Base-by-base conservation (phyloP, 78 protist species). In the Pelomyxa schiedti region DNA sequence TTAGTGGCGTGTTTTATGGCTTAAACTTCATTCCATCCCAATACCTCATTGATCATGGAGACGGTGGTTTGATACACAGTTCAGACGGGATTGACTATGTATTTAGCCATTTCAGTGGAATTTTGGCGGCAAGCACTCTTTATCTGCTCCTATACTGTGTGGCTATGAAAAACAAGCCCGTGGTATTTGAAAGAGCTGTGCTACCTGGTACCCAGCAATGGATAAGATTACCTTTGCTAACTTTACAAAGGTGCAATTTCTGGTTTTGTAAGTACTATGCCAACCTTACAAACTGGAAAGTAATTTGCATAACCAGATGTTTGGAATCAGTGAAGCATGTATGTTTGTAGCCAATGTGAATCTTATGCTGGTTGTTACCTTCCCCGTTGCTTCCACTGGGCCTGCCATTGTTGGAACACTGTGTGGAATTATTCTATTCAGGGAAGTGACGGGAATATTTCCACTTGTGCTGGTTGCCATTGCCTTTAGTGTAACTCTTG, bases 81-180 rank as follows among this genome's bases (percentile, higher is more conserved):
- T n/a, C n/a, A n/a, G n/a, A n/a, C n/a, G n/a, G n/a, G n/a, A 66
- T 84, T 30, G 85, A 80, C 68, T 84, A 84, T 39, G 81, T 74
- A 30, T 81, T 86, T 24, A 8, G 81, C 5, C 86, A 82, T 42
- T 86, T 76, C 30, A 4, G 39, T 35, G 90, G 90, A 16, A 79
- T 86, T 24, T 82, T 35, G 39, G 6, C 24, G 26, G 67, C 83
- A 4, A 37, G 75, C 22, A 70, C 90, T 22, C 0, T 22, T 7
- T 84, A 53, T 53, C 47, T 84, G 9, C 9, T 84, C 39, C 0
- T 29, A 39, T 80, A 81, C 77, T 58, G 72, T 39, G 70, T 24
- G 8, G 1, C 0, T 42, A 81, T 37, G 74, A 4, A 39, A 40
- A 26, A 47, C 65, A 3, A 4, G 39, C 80, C 81, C 28, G 16